Evolutionary conservation across 805 yeast species (phyloP).

Genomic region (Isabelozyma pseudorhagii): DNA sequence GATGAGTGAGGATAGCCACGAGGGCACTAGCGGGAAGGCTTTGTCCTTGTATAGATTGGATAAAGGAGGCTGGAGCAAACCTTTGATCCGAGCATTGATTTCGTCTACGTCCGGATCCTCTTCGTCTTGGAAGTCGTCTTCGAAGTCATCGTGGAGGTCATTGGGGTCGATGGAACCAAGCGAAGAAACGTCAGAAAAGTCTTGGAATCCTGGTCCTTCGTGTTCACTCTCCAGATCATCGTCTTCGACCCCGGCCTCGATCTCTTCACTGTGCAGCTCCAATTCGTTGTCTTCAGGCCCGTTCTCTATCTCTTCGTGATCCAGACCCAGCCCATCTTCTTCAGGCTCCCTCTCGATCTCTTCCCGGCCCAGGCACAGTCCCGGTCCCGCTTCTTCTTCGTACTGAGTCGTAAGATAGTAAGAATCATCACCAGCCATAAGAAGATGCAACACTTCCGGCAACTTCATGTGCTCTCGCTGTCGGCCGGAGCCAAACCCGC

Average conservation of each 20-base stretch:
- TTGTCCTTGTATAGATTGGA: conserved; percentile 27
- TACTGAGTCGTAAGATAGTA: conserved; percentile 73
- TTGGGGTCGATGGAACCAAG: conserved; percentile 41
- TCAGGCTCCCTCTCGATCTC: conserved; percentile 1
- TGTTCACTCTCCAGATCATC: conserved; percentile 13
- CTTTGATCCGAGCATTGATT: conserved; percentile 36
- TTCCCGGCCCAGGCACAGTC: conserved; percentile 9
- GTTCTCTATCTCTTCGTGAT: conserved; percentile 9
- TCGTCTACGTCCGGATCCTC: conserved; percentile 16
- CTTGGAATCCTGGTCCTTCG: conserved; percentile 3
- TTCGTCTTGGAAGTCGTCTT: conserved; percentile 47
- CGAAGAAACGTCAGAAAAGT: conserved; percentile 18
- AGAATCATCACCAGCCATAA: conserved; percentile 41
- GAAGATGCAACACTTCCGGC: conserved; percentile 42
- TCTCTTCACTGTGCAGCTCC: no score
- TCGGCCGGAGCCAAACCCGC: conserved; percentile 70
- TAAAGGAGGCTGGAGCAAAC: conserved; percentile 62
- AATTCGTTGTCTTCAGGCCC: conserved; percentile 8
- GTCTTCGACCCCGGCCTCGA: not conserved
- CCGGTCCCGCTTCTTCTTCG: conserved; percentile 30
- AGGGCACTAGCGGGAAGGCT: conserved; percentile 40
- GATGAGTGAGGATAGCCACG: conserved; percentile 37
- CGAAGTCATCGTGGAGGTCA: conserved; percentile 50
- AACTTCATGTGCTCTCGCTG: conserved; percentile 50
- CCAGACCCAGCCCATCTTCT: conserved; percentile 5